Percentiles rank a stretch among this genome's conserved stretches.
These are phyloP conservation scores for Massariosphaeria phaeospora DNA, from an alignment of 495 filamentous ascomycete genomes.

Conservation along the genomic window DNA sequence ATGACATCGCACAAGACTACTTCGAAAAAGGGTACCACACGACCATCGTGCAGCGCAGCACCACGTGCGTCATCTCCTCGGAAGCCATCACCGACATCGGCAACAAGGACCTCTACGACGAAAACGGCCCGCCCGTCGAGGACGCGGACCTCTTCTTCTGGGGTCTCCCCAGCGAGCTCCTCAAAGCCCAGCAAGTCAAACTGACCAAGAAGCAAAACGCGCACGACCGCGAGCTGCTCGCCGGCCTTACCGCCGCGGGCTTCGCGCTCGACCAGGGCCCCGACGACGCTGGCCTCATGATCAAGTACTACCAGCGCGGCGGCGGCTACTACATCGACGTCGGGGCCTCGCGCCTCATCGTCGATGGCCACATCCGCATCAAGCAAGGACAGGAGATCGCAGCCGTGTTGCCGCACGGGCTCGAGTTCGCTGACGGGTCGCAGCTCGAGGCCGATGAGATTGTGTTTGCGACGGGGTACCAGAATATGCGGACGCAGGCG, in stretches of 20 bases:
- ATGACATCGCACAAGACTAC: conserved; percentile 81
- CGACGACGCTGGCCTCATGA: conserved; percentile 58
- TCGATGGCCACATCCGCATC: conserved; percentile 69
- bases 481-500: conserved; percentile 66
- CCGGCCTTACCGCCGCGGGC: conserved; percentile 59
- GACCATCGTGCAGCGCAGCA: conserved; percentile 76
- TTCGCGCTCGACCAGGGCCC: conserved; percentile 67
- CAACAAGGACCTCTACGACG: conserved; percentile 56
- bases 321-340: conserved; percentile 55
- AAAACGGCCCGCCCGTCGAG: conserved; percentile 55
- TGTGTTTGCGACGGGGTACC: conserved; percentile 77
- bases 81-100: conserved; percentile 36
- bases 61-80: conserved; percentile 61
- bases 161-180: conserved; percentile 9
- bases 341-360: conserved; percentile 65
- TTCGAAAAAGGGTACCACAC: conserved; percentile 77
- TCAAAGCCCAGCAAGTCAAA: conserved; percentile 21
- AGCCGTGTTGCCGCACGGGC: conserved; percentile 54
- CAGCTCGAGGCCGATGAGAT: conserved; percentile 73
- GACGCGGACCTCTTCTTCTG: conserved; percentile 53
- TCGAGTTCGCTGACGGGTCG: conserved; percentile 63
- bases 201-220: conserved; percentile 46
- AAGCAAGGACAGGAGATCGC: conserved; percentile 65
- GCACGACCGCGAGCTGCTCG: conserved; percentile 52
- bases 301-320: conserved; percentile 55